phyloP scores from a whole-genome alignment of 2,329 filamentous ascomycete species.

The Chalara sp. region DNA sequence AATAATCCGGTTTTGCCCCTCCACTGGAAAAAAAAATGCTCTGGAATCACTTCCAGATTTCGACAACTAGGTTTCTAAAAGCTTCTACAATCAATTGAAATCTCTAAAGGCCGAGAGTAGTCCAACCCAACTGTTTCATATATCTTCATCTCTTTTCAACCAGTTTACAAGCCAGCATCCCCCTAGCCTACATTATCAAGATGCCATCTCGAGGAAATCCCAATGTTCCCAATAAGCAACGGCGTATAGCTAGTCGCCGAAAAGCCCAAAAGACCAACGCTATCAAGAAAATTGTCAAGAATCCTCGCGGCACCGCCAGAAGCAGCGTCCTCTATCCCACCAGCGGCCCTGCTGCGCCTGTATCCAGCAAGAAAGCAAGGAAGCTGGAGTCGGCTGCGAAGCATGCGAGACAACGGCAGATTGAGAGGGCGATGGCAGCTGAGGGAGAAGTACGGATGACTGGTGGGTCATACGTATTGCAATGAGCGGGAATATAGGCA shows the following conservation, averaged over 20 bases:
- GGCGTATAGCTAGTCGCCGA: constrained; percentile 21
- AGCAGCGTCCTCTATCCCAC: constrained; percentile 26
- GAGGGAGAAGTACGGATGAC: constrained; percentile 28
- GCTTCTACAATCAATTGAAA: too few relatives aligned
- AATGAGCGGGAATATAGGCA: background rate
- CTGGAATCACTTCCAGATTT: too few relatives aligned
- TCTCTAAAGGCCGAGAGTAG: too few relatives aligned
- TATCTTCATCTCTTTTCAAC: too few relatives aligned
- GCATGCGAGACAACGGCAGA: constrained; percentile 23
- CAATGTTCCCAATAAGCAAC: constrained; percentile 28
- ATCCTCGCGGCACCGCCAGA: constrained; percentile 22
- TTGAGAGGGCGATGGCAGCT: constrained; percentile 25
- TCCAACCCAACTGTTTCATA: too few relatives aligned
- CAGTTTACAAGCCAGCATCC: too few relatives aligned
- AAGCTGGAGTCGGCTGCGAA: constrained; percentile 27
- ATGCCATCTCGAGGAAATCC: constrained; percentile 29
- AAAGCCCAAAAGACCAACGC: constrained; percentile 27
- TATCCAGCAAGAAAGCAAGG: constrained; percentile 27
- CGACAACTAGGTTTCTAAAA: too few relatives aligned
- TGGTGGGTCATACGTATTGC: constrained; percentile 14
- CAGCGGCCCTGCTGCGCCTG: constrained; percentile 23
- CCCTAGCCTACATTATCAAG: constrained; percentile 4
- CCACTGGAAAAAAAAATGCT: too few relatives aligned
- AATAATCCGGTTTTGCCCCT: too few relatives aligned
- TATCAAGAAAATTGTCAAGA: constrained; percentile 22